Evolutionary conservation across 352 stramenopile genomes (phyloP), one percentile per base, ranked within the genome.

Genomic region (Phytophthora pluvialis): DNA sequence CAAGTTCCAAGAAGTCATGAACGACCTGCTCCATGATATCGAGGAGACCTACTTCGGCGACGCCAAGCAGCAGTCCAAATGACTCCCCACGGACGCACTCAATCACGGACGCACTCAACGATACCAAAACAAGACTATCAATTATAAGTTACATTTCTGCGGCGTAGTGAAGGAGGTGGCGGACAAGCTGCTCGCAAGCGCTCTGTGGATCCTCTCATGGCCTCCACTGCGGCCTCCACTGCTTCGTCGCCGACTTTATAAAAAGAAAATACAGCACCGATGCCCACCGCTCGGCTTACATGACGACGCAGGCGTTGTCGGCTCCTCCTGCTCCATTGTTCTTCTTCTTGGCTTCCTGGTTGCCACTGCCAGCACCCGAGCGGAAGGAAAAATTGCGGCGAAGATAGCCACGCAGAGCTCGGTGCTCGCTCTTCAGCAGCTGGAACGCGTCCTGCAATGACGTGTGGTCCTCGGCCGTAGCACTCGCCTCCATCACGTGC

Each of bases 351-450:
- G 51, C 33, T 33, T 88, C 78, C 18, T 68, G 47, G 44, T 70
- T 80, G 18, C 58, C 59, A 48, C 60, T 69, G 38, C 56, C 53
- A 35, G 42, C 56, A 44, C 54, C 83, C 21, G 67, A 61, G n/a
- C 77, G 74, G 70, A 95, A 95, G 0, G 82, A 89, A 39, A 95
- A 94, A 50, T 95, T 95, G 26, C 88, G 82, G 7, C 86, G 77
- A 60, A 95, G 55, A 64, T 95, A 95, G 10, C 88, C 85, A 21
- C 89, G 66, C 31, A 95, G 64, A 25, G 86, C 74, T 1, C 83
- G 81, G 67, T 94, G 86, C 40, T 95, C 87, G 12, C 83, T 82
- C 48, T 81, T 85, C n/a, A 94, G 67, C 10, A 90, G 73, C 44
- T 86, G 70, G 35, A 86, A 78, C 5, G 78, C 59, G 18, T 78